phyloP scores from a whole-genome alignment of 2,329 filamentous ascomycete genomes.

The Ilyonectria mors-panacis region DNA sequence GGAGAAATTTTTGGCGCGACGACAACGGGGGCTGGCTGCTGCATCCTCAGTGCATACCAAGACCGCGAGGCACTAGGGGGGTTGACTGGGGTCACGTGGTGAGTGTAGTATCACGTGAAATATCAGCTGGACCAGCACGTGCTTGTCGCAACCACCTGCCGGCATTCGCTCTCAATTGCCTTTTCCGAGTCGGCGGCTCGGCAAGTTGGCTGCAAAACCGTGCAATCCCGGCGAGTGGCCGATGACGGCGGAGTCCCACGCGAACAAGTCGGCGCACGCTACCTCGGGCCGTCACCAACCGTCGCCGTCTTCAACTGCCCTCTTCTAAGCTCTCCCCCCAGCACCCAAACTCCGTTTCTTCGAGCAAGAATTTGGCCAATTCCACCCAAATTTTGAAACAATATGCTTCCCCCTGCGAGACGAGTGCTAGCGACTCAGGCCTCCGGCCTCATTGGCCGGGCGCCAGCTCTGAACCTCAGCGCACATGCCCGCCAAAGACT shows the following conservation, averaged over 20 bases:
- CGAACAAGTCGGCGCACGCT: slow-evolving; percentile 36
- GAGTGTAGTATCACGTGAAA: slow-evolving; percentile 10
- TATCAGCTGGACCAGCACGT: background rate
- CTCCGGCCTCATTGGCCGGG: slow-evolving; percentile 47
- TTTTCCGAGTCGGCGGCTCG: slow-evolving; percentile 39
- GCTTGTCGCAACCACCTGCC: background rate
- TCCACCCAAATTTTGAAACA: slow-evolving; percentile 30
- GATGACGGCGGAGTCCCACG: slow-evolving; percentile 44
- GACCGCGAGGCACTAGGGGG: slow-evolving; percentile 8
- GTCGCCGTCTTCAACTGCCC: slow-evolving; percentile 43
- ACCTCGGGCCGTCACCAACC: slow-evolving; percentile 59
- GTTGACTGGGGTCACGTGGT: background rate
- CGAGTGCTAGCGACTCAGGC: slow-evolving; percentile 47
- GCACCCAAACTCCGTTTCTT: slow-evolving; percentile 27
- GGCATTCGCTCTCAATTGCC: slow-evolving; percentile 26
- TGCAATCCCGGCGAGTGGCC: slow-evolving; percentile 46
- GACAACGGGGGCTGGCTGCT: slow-evolving; percentile 36
- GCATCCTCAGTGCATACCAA: slow-evolving; percentile 20
- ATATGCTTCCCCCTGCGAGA: slow-evolving; percentile 52
- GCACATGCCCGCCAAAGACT: slow-evolving; percentile 63
- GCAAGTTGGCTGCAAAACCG: slow-evolving; percentile 39
- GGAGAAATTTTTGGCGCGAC: slow-evolving; percentile 60
- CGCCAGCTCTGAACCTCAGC: slow-evolving; percentile 44
- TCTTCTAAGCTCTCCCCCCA: slow-evolving; percentile 20
- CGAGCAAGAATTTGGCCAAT: slow-evolving; percentile 35